Evolutionary conservation across 352 stramenopile genomes (phyloP).

Genomic region (Phytophthora europaea): DNA sequence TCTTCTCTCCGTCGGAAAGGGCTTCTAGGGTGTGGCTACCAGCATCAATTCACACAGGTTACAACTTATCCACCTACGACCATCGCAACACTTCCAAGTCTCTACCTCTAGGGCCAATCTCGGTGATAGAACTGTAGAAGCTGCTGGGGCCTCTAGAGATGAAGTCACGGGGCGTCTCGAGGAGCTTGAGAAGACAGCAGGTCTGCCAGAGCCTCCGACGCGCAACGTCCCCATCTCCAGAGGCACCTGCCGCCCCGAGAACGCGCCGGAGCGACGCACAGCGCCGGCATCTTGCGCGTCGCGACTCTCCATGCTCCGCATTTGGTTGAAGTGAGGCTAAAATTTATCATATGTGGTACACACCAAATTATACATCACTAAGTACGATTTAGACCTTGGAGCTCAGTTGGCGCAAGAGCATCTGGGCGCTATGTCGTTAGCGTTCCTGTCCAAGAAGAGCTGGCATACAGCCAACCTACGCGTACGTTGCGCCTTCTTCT

Average conservation of each 20-base stretch:
- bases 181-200: slow-evolving; percentile 28
- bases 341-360: not conserved
- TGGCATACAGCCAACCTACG: slow-evolving; percentile 97
- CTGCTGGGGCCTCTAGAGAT: slow-evolving; percentile 7
- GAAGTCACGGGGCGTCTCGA: slow-evolving; percentile 10
- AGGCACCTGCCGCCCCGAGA: slow-evolving; percentile 48
- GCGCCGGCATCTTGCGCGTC: slow-evolving; percentile 16
- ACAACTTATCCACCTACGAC: not conserved
- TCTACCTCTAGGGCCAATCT: slow-evolving; percentile 44
- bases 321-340: not conserved
- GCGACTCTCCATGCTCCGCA: slow-evolving; percentile 33
- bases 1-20: slow-evolving; percentile 56
- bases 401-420: not conserved
- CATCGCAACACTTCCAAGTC: not conserved
- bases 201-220: slow-evolving; percentile 56
- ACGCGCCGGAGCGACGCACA: slow-evolving; percentile 20
- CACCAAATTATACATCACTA: not conserved
- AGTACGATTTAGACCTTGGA: slow-evolving; percentile 1
- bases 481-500: slow-evolving; percentile 46
- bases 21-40: slow-evolving; percentile 48
- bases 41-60: not conserved
- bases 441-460: slow-evolving; percentile 98
- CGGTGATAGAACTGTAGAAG: slow-evolving; percentile 13
- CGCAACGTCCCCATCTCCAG: slow-evolving; percentile 61
- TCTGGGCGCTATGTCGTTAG: slow-evolving; percentile 78